Percentiles rank a stretch among this genome's conserved stretches.
These are phyloP conservation scores for Candida sanyaensis DNA, from an alignment of 1,139 yeast species.

Conservation along the genomic window DNA sequence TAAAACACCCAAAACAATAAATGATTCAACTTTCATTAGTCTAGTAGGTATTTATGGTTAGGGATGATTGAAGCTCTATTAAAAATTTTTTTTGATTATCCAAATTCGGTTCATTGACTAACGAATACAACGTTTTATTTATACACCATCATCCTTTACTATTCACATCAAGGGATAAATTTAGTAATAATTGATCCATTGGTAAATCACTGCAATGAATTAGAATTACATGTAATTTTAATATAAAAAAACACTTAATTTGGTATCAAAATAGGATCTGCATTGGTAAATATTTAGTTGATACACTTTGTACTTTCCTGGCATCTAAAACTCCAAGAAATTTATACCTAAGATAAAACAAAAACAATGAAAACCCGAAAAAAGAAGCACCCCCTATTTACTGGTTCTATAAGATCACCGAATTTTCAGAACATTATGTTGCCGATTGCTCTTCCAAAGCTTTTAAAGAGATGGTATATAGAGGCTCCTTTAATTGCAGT, in stretches of 20 bases:
- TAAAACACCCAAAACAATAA: background rate
- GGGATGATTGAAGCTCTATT: no score
- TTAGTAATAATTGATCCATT: background rate
- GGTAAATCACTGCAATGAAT: background rate
- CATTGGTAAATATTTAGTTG: conserved; percentile 1
- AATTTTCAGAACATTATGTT: background rate
- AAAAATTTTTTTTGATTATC: background rate
- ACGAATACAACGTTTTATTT: background rate
- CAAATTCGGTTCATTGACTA: background rate
- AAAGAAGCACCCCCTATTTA: background rate
- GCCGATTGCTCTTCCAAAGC: no score
- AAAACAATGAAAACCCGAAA: no score
- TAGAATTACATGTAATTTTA: background rate
- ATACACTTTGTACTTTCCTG: background rate
- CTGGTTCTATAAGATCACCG: background rate
- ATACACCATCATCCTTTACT: background rate
- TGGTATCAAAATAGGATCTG: background rate
- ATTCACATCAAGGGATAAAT: background rate
- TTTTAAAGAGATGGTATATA: no score
- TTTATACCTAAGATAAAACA: no score
- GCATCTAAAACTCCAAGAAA: no score
- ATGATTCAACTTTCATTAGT: background rate
- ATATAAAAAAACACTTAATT: background rate
- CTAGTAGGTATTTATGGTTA: background rate
- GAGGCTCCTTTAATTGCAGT: background rate